These are phyloP conservation scores for Pleurostoma richardsiae DNA, from an alignment of 2,329 filamentous ascomycete genomes.

Conservation along the genomic window DNA sequence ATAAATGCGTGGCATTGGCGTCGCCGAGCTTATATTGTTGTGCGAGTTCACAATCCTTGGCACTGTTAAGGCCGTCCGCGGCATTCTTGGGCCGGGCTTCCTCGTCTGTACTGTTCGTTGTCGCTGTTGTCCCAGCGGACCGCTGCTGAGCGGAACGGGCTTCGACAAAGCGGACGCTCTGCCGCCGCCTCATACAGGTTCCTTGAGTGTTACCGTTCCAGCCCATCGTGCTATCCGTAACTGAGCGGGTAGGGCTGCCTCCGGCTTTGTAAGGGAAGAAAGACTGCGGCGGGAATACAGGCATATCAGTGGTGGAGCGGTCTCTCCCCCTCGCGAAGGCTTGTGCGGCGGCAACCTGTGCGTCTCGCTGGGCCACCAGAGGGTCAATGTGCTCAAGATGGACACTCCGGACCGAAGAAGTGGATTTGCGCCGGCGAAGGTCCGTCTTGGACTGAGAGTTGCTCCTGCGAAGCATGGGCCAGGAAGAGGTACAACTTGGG, in stretches of 20 bases:
- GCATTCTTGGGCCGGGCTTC: neutral
- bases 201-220: constrained; percentile 14
- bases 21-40: neutral
- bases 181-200: constrained; percentile 32
- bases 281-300: constrained; percentile 25
- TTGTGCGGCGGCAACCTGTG: constrained; percentile 55
- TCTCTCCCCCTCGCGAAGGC: constrained; percentile 52
- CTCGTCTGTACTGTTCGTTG: neutral
- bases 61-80: neutral
- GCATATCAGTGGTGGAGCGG: constrained; percentile 26
- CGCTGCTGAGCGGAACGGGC: constrained; percentile 11
- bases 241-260: constrained; percentile 5
- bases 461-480: constrained; percentile 42
- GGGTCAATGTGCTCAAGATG: constrained; percentile 45
- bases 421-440: constrained; percentile 48
- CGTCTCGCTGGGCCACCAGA: constrained; percentile 48
- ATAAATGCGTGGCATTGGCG: neutral
- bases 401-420: constrained; percentile 40
- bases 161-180: constrained; percentile 51
- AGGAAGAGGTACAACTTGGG: too few species aligned
- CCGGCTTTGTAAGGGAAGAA: constrained; percentile 10
- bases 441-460: constrained; percentile 37
- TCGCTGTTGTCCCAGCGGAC: neutral
- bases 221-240: constrained; percentile 9
- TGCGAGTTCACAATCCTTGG: too few species aligned